Conservation (phyloP, 2,329 filamentous ascomycete genomes). For the Apiospora saccharicola region DNA sequence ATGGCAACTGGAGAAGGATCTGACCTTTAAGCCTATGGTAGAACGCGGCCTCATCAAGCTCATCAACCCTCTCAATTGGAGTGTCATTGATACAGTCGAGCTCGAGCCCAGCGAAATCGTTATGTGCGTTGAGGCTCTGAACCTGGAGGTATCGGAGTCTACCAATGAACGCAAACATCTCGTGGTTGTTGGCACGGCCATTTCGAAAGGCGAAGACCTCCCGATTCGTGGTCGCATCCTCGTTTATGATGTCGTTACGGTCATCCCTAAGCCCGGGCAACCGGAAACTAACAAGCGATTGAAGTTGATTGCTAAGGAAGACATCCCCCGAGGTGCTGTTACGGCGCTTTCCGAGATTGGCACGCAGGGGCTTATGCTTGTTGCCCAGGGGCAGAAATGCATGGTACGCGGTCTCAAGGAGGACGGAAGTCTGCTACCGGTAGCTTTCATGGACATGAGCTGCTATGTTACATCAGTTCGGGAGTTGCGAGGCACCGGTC, state of each 20-base stretch:
- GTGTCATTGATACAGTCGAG: conserved; percentile 76
- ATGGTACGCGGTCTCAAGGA: conserved; percentile 97
- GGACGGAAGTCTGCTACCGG: conserved; percentile 88
- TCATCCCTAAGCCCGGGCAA: conserved; percentile 85
- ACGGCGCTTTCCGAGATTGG: conserved; percentile 86
- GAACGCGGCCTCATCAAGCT: conserved; percentile 80
- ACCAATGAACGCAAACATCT: conserved; percentile 87
- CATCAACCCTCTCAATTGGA: conserved; percentile 79
- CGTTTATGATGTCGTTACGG: conserved; percentile 89
- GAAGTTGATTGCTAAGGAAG: conserved; percentile 87
- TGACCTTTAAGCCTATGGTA: conserved; percentile 68
- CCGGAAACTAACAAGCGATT: conserved; percentile 87
- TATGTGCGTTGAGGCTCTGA: conserved; percentile 82
- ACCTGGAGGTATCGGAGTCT: conserved; percentile 88
- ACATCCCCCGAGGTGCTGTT: conserved; percentile 89
- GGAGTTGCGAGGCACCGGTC: conserved; percentile 80
- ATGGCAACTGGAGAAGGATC: conserved; percentile 77
- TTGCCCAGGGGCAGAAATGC: conserved; percentile 94
- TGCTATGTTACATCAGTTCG: conserved; percentile 90
- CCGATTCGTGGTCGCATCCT: conserved; percentile 85
- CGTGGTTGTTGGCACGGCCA: conserved; percentile 83
- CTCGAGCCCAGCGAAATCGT: conserved; percentile 80
- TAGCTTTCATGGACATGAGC: conserved; percentile 98
- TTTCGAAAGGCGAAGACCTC: conserved; percentile 89
- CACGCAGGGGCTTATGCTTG: conserved; percentile 86